Base-by-base conservation (phyloP, 75 land plant species). In the Isoetes taiwanensis region DNA sequence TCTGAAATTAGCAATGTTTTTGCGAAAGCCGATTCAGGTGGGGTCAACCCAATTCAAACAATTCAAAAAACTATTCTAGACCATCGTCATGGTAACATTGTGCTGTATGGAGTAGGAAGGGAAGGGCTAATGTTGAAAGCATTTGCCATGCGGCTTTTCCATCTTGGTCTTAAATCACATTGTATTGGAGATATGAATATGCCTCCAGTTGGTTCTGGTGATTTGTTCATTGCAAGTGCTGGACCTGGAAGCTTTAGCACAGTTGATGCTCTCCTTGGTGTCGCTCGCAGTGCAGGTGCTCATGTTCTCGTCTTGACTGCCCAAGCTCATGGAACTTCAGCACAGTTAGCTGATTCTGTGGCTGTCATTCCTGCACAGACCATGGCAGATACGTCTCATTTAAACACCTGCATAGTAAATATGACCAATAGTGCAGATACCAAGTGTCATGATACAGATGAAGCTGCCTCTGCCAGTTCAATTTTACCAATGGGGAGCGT, bases 231-330 rank as follows among this genome's bases (percentile, higher is more conserved):
- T 37, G 79, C 77, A 35, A 86, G 94, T 48, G 96, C 96, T 19
- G 96, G 96, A 20, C 96, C 96, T 9, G 96, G 96, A 21, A 72
- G 77, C 12, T 90, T 90, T 76, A 56, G 78, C 66, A 86, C 84
- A 52, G 95, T 88, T 3, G 77, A 89, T 52, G 91, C 86, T 40
- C 73, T 89, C 57, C 68, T 75, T 56, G 37, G 52, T 4, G 71
- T 75, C 16, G 91, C 91, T 8, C 34, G 52, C 21, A 38, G 63
- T 1, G 62, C 62, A 59, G 82, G 75, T 21, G 90, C 75, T 0
- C 56, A 79, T 8, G 77, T 85, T 28, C 39, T 85, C 41, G 52
- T 90, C 34, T 58, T 86, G 65, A 90, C 96, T 2, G 93, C 96
- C 0, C 81, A 71, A 63, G 86, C 86, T 11, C 33, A 28, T 31